Evolutionary conservation across 108 stramenopile genomes (phyloP), one percentile per base, ranked within the genome.

Genomic region (Pseudonitzschia pungens): DNA sequence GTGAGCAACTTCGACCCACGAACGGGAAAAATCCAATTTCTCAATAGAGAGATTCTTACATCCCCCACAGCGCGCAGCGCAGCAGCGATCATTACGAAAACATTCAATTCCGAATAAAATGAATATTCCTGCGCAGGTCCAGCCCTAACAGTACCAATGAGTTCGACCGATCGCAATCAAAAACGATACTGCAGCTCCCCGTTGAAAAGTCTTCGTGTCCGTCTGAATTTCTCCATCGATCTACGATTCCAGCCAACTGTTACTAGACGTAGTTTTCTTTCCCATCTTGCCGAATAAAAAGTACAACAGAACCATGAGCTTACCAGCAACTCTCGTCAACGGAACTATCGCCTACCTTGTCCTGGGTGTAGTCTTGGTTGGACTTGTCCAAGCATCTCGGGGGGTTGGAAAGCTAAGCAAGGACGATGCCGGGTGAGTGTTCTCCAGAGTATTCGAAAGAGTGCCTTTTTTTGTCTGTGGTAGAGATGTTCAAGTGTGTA

Each of bases 381-480:
- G 78, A 29, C 66, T 86, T 41, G 71, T 89, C 65, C 86, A 90
- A 52, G 87, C 78, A 28, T 69, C 84, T 10, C 75, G 87, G 36
- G 66, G 86, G 44, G 82, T 89, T 27, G 94, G 94, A 43, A 80
- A 85, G 33, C 44, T 95, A 21, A 77, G 72, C 75, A 91, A 91
- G 82, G 92, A 95, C 75, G 88, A 95, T 78, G 90, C 90, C 48
- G 89, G 69, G 84, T 85, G 62, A 76, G 84, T 81, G 50, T n/a
- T 44, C 18, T 65, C 29, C 53, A n/a, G n/a, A n/a, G 43, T 45
- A 7, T 29, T 70, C 14, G 33, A 4, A 9, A 4, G 43, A n/a
- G n/a, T n/a, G n/a, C n/a, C n/a, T n/a, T n/a, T n/a, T 60, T 41
- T 29, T 70, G 20, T 66, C 33, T 18, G 7, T 59, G 33, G 20